Percentiles rank a stretch among this genome's conserved stretches.
phyloP scores from a whole-genome alignment of 768 basidiomycete genomes.

The Hygrophoropsis aurantiaca region DNA sequence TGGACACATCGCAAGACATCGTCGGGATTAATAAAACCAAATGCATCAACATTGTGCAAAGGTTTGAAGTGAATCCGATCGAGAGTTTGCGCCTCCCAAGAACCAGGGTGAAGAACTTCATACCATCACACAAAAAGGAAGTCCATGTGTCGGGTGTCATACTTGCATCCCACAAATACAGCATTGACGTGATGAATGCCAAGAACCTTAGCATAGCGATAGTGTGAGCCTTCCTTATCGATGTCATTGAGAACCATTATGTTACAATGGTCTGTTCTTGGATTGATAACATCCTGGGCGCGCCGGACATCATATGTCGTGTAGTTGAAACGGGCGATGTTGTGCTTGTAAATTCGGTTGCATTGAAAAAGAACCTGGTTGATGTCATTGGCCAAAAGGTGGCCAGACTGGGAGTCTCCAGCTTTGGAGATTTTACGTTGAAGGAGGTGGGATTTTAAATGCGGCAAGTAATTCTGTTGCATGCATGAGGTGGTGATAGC shows the following conservation, averaged over 20 bases:
- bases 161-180: neutral
- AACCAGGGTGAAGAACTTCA: neutral
- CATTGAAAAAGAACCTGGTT: slow-evolving; percentile 17
- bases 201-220: neutral
- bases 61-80: neutral
- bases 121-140: slow-evolving; percentile 3
- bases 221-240: neutral
- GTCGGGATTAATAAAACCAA: slow-evolving; percentile 1
- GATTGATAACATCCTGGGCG: neutral
- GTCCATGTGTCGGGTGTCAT: neutral
- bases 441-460: too few relatives aligned
- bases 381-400: neutral
- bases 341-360: slow-evolving; percentile 13
- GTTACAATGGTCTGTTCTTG: slow-evolving; percentile 19
- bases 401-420: too few relatives aligned
- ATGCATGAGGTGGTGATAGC: too few relatives aligned
- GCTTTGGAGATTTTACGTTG: too few relatives aligned
- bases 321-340: neutral
- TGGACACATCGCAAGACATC: slow-evolving; percentile 1
- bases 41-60: neutral
- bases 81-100: neutral
- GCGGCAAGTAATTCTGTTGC: too few relatives aligned
- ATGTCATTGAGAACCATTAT: slow-evolving; percentile 25
- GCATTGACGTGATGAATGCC: slow-evolving; percentile 2
- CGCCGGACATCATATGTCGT: neutral